Base-by-base conservation (phyloP, 164 flowering plant species). In the Buxus sempervirens region DNA sequence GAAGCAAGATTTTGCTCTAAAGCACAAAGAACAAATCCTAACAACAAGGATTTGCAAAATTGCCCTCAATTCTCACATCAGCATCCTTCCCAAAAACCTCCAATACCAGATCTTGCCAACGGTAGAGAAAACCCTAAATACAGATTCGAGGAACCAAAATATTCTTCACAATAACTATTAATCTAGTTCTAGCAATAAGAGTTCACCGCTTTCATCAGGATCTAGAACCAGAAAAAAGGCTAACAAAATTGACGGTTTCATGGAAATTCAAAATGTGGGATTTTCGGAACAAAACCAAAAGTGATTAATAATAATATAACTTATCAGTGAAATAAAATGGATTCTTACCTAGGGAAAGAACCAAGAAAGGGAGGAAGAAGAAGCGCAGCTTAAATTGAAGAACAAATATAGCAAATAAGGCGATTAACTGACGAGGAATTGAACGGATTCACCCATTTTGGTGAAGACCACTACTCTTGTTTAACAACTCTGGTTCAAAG, bases 21-120 rank as follows among this genome's bases (percentile, higher is more conserved):
- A 77, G 66, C 42, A 61, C 73, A 73, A 76, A 68, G 62, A 70
- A 67, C 70, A 70, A 66, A 62, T 64, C 75, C 25, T 57, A 72
- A 57, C 54, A 27, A 41, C 24, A 63, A 0, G 25, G 65, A 62
- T 64, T 41, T n/a, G 70, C 67, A 77, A 61, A 24, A 62, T 55
- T 66, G 63, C 60, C 64, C 74, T 67, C 36, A 54, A 42, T 19
- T 66, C 59, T 53, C 22, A 36, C 62, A 67, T 54, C 80, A 42
- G 41, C 32, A 14, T 55, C 25, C 3, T 21, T 23, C 26, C 61
- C 2, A 14, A 2, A 68, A 23, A 60, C 23, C 24, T 41, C 45
- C 18, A 58, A 54, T 16, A 42, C 8, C 75, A 68, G 28, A 64
- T 23, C 68, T 58, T 61, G 62, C 22, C 22, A 22, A 6, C 10